Base-by-base conservation (phyloP, 345 rosid genomes). In the Camelina sativa region DNA sequence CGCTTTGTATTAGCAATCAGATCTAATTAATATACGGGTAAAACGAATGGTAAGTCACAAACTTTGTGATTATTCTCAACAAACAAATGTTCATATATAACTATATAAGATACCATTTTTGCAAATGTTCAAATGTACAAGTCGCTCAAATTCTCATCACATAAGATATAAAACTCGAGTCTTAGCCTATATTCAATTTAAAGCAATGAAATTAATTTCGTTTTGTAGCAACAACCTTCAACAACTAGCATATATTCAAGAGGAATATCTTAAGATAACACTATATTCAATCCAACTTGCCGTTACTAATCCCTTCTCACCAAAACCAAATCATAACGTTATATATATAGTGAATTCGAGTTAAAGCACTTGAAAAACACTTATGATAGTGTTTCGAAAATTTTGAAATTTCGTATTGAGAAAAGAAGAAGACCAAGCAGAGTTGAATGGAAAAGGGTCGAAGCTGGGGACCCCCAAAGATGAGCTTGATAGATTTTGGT, bases 401-500 rank as follows among this genome's bases (percentile, higher is more conserved):
- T 5, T 67, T 53, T 10, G 5, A 52, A 52, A 32, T 1, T 20
- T 37, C 11, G 17, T 47, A 11, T 8, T 23, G 35, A 66, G 38
- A 54, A 67, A 54, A 30, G 11, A 35, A 19, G 37, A 67, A 22
- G 5, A 28, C 30, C 30, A 28, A 28, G 12, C 51, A 69, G 20
- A 60, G 44, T 57, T 47, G 28, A 52, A 60, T 38, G 28, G 30
- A 60, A 71, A 56, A 22, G n/a, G 16, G 13, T 35, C 17, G 10
- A 61, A 28, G 11, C 11, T 48, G 51, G 76, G 76, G 52, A 3
- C 51, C 68, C 52, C 30, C 30, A 51, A 11, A 51, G 41, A 72
- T 71, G 74, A 71, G 67, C 74, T 71, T 48, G 65, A 59, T 50
- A 61, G 61, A 72, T 72, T 38, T 72, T 25, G 41, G 43, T 2